Base-by-base conservation (phyloP, 2,329 filamentous ascomycete genomes). In the Aureobasidium sp. region DNA sequence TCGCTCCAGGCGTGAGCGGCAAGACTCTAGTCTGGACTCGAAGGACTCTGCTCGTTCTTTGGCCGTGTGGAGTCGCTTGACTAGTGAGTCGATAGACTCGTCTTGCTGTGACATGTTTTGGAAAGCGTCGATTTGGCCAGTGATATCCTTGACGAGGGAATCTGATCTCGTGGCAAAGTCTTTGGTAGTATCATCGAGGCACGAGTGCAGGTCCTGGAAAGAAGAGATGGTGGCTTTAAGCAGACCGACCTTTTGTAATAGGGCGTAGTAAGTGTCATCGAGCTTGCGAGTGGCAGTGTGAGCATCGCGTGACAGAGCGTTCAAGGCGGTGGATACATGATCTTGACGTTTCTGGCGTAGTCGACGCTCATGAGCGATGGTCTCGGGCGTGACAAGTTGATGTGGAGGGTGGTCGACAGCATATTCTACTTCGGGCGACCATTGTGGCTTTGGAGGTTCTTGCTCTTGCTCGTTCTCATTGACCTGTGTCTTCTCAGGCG, bases 101-200 rank as follows among this genome's bases (percentile, higher is more conserved):
- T 92, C 85, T 74, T 94, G 92, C 47, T 85, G 81, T 64, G 89
- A 82, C 66, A 94, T 93, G 51, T 86, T 82, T 20, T 87, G 85
- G 40, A 76, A 73, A 64, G 77, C 74, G 66, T 80, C 80, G 53
- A 85, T 84, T 70, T 84, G 86, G 25, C 83, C 81, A 80, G 58
- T 84, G 47, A 93, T 84, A 74, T 97, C 93, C 73, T 91, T 91
- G 73, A 98, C 93, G 33, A 97, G 84, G 71, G 95, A 91, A 70
- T 95, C 78, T 0, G 73, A 84, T 59, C 93, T 90, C 23, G 78
- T 77, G 66, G 85, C 80, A 72, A 95, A 94, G 54, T 81, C 82
- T 20, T 80, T 78, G 67, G 87, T 86, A 11, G 91, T 82, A 60
- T 87, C 82, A 63, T 83, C 84, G 8, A 90, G 90, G 71, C 87